A percentile compares a stretch with the other conserved stretches of the same genome.
These are phyloP conservation scores for Ascochyta viciae-villosae DNA, from an alignment of 2,329 filamentous ascomycete species.

Conservation along the genomic window DNA sequence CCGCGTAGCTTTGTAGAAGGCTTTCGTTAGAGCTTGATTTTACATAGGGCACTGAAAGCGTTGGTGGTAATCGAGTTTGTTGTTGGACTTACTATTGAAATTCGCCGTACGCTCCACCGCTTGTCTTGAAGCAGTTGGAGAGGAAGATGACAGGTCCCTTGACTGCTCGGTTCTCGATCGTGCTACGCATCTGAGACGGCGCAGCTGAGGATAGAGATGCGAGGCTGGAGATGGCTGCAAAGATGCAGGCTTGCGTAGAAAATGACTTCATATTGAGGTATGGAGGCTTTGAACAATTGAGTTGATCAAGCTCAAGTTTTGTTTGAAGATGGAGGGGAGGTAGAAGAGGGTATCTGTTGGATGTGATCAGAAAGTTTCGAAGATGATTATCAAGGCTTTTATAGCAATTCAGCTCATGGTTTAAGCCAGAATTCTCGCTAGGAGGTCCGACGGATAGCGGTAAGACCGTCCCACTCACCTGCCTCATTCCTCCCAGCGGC, in stretches of 20 bases:
- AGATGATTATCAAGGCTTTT: neutral
- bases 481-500: neutral
- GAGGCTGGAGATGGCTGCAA: neutral
- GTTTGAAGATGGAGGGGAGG: too few relatives aligned
- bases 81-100: conserved; percentile 1
- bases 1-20: neutral
- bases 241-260: neutral
- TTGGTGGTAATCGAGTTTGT: neutral
- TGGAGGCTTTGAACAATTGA: too few relatives aligned
- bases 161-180: neutral
- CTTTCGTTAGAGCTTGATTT: neutral
- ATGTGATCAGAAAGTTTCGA: neutral
- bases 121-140: conserved; percentile 3
- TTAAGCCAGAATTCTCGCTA: neutral
- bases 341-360: neutral
- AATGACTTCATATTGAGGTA: neutral
- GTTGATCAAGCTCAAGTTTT: too few relatives aligned
- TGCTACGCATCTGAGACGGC: neutral
- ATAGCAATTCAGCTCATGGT: neutral
- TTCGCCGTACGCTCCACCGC: neutral
- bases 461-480: neutral
- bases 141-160: conserved; percentile 7
- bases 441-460: neutral
- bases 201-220: neutral
- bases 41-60: neutral